These are phyloP conservation scores for Acanthamoeba castellanii DNA, from an alignment of 208 protist genomes.

Conservation along the genomic window DNA sequence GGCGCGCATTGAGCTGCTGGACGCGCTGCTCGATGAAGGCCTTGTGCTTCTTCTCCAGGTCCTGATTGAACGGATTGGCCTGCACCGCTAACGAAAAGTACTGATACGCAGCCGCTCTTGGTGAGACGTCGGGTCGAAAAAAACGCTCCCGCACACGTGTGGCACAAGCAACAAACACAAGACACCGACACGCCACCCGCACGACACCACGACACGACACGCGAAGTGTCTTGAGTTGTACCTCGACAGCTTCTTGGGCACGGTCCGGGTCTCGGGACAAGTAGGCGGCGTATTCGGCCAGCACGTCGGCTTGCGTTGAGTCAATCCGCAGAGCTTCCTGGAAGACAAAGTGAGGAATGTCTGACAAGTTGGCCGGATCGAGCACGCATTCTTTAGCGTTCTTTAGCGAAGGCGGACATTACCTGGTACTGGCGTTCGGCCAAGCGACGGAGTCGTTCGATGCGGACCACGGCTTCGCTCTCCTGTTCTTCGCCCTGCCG, in stretches of 20 bases:
- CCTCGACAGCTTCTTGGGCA: neutral
- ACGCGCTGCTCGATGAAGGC: neutral
- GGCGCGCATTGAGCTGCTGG: neutral
- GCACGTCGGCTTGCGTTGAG: neutral
- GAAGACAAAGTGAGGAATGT: neutral
- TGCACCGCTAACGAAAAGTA: neutral
- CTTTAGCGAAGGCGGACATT: neutral
- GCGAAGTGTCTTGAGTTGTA: neutral
- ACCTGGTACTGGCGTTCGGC: neutral
- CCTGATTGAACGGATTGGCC: neutral
- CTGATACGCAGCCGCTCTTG: neutral
- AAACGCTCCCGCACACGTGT: neutral
- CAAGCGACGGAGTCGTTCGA: neutral
- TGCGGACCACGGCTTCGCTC: neutral
- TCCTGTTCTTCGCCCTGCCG: neutral
- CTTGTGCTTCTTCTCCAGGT: conserved; percentile 8
- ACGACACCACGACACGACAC: neutral
- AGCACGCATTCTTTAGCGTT: neutral
- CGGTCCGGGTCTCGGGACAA: neutral
- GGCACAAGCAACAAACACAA: neutral
- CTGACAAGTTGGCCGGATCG: neutral
- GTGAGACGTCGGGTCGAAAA: neutral
- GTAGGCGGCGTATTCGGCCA: no score
- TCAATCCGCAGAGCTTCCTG: neutral
- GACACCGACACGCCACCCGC: no score